Evolutionary conservation across 352 stramenopile genomes (phyloP).

Genomic region (Pythium utonaiense): DNA sequence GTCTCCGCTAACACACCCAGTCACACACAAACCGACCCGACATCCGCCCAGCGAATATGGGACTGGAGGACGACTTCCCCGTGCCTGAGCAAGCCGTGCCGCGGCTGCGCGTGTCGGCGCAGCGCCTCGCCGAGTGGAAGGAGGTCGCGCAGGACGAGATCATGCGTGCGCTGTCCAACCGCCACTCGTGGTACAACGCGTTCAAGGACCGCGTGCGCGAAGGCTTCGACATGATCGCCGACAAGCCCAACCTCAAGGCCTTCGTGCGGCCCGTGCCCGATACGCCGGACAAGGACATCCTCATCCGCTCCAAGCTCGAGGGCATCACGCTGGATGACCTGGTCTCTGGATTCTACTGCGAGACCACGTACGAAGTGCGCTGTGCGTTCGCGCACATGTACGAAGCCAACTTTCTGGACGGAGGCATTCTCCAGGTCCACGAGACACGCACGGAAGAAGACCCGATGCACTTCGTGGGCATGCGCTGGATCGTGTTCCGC

Average conservation of each 20-base stretch:
- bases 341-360: conserved; percentile 26
- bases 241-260: conserved; percentile 25
- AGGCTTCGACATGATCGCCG: conserved; percentile 27
- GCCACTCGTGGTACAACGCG: conserved; percentile 39
- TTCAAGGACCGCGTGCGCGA: conserved; percentile 25
- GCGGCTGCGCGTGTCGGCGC: conserved; percentile 18
- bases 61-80: conserved; percentile 24
- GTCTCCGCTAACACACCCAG: neutral
- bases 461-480: conserved; percentile 39
- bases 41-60: conserved; percentile 7
- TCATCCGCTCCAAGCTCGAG: conserved; percentile 31
- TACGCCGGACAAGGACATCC: conserved; percentile 30
- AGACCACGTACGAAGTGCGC: conserved; percentile 34
- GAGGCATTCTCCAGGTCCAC: conserved; percentile 31
- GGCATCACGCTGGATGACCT: conserved; percentile 33
- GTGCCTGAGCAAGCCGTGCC: conserved; percentile 21
- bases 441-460: conserved; percentile 28
- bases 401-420: conserved; percentile 39
- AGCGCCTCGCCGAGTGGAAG: conserved; percentile 29
- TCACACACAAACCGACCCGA: neutral
- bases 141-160: conserved; percentile 31
- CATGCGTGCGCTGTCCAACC: conserved; percentile 26
- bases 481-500: conserved; percentile 39
- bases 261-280: conserved; percentile 25
- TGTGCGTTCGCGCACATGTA: conserved; percentile 34